These are phyloP conservation scores for Pistacia vera DNA, from an alignment of 345 rosid species.

Conservation along the genomic window DNA sequence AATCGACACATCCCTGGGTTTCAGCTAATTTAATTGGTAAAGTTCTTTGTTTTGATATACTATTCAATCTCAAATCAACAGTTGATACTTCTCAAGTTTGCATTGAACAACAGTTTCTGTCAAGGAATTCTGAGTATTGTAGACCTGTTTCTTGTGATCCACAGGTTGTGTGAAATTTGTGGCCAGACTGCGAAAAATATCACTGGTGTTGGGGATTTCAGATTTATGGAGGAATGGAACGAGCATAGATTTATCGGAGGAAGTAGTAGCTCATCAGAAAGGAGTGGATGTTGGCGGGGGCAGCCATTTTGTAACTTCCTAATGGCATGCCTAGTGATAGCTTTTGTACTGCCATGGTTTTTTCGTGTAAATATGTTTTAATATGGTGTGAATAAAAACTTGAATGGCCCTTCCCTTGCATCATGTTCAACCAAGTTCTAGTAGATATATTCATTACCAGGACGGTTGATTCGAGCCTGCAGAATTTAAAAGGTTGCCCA, in stretches of 20 bases:
- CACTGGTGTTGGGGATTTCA: slow-evolving; percentile 43
- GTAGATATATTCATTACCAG: background rate
- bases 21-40: background rate
- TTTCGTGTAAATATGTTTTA: slow-evolving; percentile 62
- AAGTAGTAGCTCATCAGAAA: slow-evolving; percentile 24
- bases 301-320: slow-evolving; percentile 76
- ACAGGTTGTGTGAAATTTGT: slow-evolving; percentile 79
- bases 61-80: background rate
- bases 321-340: slow-evolving; percentile 70
- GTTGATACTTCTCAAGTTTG: background rate
- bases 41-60: background rate
- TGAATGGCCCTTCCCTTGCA: too few relatives aligned
- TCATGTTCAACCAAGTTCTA: too few relatives aligned
- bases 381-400: background rate
- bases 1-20: background rate
- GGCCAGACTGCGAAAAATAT: slow-evolving; percentile 56
- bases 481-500: slow-evolving; percentile 4
- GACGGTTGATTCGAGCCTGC: background rate
- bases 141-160: slow-evolving; percentile 18
- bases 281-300: slow-evolving; percentile 56
- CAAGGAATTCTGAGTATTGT: background rate
- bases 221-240: slow-evolving; percentile 57
- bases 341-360: slow-evolving; percentile 75
- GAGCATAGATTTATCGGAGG: slow-evolving; percentile 29
- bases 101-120: background rate